phyloP scores from a whole-genome alignment of 2,329 filamentous ascomycete genomes.

The Hymenoscyphus fructigenus region DNA sequence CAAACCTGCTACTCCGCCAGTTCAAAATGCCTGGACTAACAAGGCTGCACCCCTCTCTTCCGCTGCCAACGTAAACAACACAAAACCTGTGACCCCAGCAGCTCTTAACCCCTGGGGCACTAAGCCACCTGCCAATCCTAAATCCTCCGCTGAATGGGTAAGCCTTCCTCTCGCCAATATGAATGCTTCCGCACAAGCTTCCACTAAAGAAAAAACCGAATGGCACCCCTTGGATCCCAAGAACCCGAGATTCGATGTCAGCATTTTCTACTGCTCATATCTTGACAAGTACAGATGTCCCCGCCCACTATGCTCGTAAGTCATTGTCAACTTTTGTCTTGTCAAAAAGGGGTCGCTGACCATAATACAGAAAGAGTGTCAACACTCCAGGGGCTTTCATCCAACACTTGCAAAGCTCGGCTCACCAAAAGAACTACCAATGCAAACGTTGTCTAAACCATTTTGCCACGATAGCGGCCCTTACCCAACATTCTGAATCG shows the following conservation, averaged over 20 bases:
- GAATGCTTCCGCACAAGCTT: background rate
- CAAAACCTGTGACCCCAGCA: too few species aligned
- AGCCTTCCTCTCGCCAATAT: background rate
- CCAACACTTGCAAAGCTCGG: constrained; percentile 44
- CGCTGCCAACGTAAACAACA: too few species aligned
- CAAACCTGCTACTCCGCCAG: too few species aligned
- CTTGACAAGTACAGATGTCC: constrained; percentile 33
- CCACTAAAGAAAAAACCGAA: background rate
- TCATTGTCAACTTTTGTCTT: background rate
- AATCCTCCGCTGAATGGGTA: too few species aligned
- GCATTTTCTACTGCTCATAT: constrained; percentile 21
- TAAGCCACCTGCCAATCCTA: too few species aligned
- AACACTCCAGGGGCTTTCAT: constrained; percentile 12
- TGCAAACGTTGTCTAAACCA: constrained; percentile 47
- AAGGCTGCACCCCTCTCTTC: too few species aligned
- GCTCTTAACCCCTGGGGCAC: too few species aligned
- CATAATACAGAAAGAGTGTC: constrained; percentile 11
- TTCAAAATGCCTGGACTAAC: too few species aligned
- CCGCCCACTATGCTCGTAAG: constrained; percentile 31
- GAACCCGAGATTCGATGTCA: constrained; percentile 21
- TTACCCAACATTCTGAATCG: constrained; percentile 49
- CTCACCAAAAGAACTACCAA: constrained; percentile 39
- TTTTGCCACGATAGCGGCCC: constrained; percentile 43
- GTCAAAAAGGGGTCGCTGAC: background rate
- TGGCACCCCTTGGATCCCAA: constrained; percentile 15